phyloP scores from a whole-genome alignment of 768 basidiomycete species.

The Leccinum disarticulatum region DNA sequence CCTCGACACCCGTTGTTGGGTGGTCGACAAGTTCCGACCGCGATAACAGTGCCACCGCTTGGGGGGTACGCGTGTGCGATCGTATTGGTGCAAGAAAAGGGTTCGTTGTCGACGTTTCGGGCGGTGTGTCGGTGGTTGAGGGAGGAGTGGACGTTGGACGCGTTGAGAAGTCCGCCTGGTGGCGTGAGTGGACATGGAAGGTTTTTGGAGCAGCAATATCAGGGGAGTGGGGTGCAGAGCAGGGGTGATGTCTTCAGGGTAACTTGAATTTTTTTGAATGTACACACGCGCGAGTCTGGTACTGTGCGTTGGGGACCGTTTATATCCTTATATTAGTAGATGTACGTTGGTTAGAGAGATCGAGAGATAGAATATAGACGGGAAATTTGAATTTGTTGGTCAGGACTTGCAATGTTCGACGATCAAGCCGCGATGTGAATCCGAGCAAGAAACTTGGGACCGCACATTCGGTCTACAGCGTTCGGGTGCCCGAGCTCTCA shows the following conservation, averaged over 20 bases:
- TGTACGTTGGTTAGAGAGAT: background rate
- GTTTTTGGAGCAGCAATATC: slow-evolving; percentile 38
- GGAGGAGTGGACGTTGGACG: slow-evolving; percentile 60
- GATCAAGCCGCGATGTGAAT: background rate
- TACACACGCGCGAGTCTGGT: slow-evolving; percentile 4
- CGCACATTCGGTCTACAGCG: background rate
- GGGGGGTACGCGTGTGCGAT: slow-evolving; percentile 59
- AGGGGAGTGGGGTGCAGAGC: slow-evolving; percentile 13
- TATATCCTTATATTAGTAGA: background rate
- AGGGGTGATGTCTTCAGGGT: slow-evolving; percentile 27
- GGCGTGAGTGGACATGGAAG: slow-evolving; percentile 34
- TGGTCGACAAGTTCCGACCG: slow-evolving; percentile 17
- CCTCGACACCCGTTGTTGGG: slow-evolving; percentile 25
- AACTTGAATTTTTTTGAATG: background rate
- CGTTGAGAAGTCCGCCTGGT: slow-evolving; percentile 29
- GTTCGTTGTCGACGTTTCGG: slow-evolving; percentile 85
- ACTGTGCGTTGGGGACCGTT: background rate
- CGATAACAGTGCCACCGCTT: slow-evolving; percentile 6
- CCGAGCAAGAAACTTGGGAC: no score
- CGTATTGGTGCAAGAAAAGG: slow-evolving; percentile 85
- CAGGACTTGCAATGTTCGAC: no score
- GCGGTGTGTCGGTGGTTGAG: slow-evolving; percentile 69
- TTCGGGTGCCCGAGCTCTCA: background rate
- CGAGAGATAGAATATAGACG: background rate
- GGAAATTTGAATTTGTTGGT: no score